These are phyloP conservation scores for Leucogyrophana mollusca DNA, from an alignment of 768 basidiomycete genomes.

Conservation along the genomic window DNA sequence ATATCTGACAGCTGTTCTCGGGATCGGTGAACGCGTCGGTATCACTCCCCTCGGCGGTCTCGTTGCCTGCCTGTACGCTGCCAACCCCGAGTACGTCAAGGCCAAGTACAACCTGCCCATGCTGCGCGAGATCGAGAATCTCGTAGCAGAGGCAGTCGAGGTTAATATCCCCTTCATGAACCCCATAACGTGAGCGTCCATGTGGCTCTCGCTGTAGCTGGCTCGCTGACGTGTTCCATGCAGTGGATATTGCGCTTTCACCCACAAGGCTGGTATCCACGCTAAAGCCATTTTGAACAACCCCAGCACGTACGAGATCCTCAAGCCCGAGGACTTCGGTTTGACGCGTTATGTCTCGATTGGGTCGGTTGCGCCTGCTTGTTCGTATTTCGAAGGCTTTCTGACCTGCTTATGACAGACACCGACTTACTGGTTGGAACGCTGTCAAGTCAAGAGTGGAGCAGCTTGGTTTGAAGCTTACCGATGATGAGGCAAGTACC, in stretches of 20 bases:
- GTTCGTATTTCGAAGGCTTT: slow-evolving; percentile 5
- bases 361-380: slow-evolving; percentile 48
- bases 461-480: slow-evolving; percentile 87
- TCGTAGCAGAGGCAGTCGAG: slow-evolving; percentile 98
- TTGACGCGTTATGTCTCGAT: slow-evolving; percentile 97
- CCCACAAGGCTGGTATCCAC: slow-evolving; percentile 99
- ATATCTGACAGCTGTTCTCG: slow-evolving; percentile 72
- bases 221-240: slow-evolving; percentile 1
- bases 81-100: slow-evolving; percentile 99
- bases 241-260: slow-evolving; percentile 99
- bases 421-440: slow-evolving; percentile 98
- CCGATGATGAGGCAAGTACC: slow-evolving; percentile 74
- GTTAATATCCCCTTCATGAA: slow-evolving; percentile 98
- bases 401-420: slow-evolving; percentile 41
- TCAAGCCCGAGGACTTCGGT: slow-evolving; percentile 99
- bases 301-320: slow-evolving; percentile 98
- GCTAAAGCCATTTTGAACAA: slow-evolving; percentile 99
- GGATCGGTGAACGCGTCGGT: slow-evolving; percentile 98
- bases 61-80: slow-evolving; percentile 94
- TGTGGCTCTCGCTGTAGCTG: neutral
- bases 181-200: slow-evolving; percentile 73
- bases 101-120: slow-evolving; percentile 96
- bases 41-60: slow-evolving; percentile 98
- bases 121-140: slow-evolving; percentile 98
- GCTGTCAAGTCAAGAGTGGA: slow-evolving; percentile 99